Conservation (phyloP, 257 asterid species). For the Osmanthus fragrans region DNA sequence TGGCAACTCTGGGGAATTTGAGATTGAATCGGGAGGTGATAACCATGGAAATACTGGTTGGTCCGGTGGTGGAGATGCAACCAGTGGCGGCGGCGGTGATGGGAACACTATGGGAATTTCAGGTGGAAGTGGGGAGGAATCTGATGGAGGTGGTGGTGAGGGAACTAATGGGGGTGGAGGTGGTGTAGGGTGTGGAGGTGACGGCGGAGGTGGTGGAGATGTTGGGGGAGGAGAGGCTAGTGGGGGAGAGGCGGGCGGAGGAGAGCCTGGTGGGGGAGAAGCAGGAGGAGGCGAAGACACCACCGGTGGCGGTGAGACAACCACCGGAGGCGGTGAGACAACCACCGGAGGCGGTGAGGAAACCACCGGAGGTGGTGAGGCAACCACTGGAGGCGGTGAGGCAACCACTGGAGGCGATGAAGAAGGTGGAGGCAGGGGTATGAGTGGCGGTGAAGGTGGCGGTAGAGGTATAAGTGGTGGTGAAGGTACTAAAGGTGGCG, state of each 20-base stretch:
- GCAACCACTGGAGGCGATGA: constrained; percentile 16
- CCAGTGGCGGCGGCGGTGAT: constrained; percentile 37
- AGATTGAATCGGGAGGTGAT: constrained; percentile 35
- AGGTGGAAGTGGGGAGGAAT: constrained; percentile 36
- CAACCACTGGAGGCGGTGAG: constrained; percentile 19
- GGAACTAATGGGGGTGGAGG: constrained; percentile 11
- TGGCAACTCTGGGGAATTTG: constrained; percentile 27
- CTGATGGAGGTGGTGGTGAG: constrained; percentile 36
- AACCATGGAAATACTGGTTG: constrained; percentile 39
- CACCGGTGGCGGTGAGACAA: constrained; percentile 20
- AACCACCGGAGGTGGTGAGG: constrained; percentile 21
- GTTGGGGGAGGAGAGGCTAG: constrained; percentile 10
- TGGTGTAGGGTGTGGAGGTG: constrained; percentile 35
- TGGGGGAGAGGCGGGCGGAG: constrained; percentile 23
- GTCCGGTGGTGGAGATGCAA: constrained; percentile 31
- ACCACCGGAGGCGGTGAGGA: constrained; percentile 23
- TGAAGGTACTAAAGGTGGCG: constrained; percentile 33
- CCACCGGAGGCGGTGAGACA: constrained; percentile 11
- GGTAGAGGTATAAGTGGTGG: constrained; percentile 30
- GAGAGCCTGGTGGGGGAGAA: constrained; percentile 20
- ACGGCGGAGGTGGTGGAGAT: constrained; percentile 13
- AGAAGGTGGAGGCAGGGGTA: constrained; percentile 10
- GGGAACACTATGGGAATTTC: constrained; percentile 36
- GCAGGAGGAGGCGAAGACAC: constrained; percentile 15
- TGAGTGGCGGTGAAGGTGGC: constrained; percentile 41